Conservation (phyloP, 202 grass and related monocot species). For the Bolboschoenoplectus hybrid region DNA sequence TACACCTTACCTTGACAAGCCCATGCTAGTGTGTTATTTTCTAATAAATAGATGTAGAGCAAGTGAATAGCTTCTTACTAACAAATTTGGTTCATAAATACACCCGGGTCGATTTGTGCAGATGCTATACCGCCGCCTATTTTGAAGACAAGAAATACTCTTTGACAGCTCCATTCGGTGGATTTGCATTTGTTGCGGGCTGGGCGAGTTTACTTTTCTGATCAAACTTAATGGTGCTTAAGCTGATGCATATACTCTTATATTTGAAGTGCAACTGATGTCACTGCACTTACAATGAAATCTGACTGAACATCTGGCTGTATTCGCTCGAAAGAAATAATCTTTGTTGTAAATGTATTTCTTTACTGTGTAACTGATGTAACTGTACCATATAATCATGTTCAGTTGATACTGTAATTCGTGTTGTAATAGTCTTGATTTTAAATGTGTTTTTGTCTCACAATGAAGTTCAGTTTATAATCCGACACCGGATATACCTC, state of each 20-base stretch:
- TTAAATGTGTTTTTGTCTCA: constrained; percentile 47
- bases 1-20: neutral
- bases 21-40: neutral
- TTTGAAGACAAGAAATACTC: constrained; percentile 79
- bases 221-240: constrained; percentile 29
- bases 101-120: constrained; percentile 34
- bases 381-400: neutral
- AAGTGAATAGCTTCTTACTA: neutral
- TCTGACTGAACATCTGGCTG: neutral
- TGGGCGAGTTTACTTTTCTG: constrained; percentile 61
- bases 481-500: neutral
- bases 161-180: constrained; percentile 66
- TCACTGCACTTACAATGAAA: neutral
- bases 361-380: neutral
- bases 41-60: neutral
- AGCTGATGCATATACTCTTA: neutral
- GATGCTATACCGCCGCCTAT: constrained; percentile 79
- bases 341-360: neutral
- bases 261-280: neutral
- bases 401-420: neutral
- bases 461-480: constrained; percentile 28
- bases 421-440: neutral
- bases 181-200: constrained; percentile 45
- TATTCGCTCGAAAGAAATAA: neutral
- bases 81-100: neutral